Evolutionary conservation across 2,329 filamentous ascomycete species (phyloP).

Genomic region (Nigrospora sphaerica): DNA sequence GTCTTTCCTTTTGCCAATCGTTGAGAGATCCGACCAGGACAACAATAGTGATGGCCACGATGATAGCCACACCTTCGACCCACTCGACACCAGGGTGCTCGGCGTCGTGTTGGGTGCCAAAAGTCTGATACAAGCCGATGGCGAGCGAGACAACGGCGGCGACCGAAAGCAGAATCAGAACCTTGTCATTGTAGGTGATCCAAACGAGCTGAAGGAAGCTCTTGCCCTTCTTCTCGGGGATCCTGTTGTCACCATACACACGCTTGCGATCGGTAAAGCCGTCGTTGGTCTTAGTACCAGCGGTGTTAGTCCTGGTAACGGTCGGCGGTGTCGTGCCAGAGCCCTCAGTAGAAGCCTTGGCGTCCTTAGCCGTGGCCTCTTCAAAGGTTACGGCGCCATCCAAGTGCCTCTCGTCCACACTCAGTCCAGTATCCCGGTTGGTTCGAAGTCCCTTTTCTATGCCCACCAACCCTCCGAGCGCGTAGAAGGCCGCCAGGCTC

Average conservation of each 20-base stretch:
- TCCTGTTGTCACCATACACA: slow-evolving; percentile 63
- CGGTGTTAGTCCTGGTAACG: slow-evolving; percentile 10
- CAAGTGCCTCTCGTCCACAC: slow-evolving; percentile 63
- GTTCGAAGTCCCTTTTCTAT: slow-evolving; percentile 73
- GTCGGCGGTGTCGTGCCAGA: slow-evolving; percentile 12
- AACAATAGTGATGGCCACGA: slow-evolving; percentile 72
- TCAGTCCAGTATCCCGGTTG: slow-evolving; percentile 66
- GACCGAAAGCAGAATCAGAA: slow-evolving; percentile 63
- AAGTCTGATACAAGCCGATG: slow-evolving; percentile 69
- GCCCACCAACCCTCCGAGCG: slow-evolving; percentile 69
- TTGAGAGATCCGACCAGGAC: slow-evolving; percentile 71
- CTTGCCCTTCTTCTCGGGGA: slow-evolving; percentile 71
- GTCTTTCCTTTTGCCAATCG: slow-evolving; percentile 74
- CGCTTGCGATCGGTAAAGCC: slow-evolving; percentile 59
- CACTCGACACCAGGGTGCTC: slow-evolving; percentile 59
- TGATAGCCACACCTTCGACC: slow-evolving; percentile 77
- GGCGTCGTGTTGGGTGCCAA: slow-evolving; percentile 47
- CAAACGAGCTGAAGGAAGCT: slow-evolving; percentile 66
- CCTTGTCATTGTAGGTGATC: slow-evolving; percentile 81
- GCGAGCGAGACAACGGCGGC: slow-evolving; percentile 68
- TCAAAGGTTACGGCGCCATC: slow-evolving; percentile 64
- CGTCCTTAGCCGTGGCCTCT: slow-evolving; percentile 46
- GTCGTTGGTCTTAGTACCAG: slow-evolving; percentile 13
- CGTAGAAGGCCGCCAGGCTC: slow-evolving; percentile 73
- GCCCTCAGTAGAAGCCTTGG: slow-evolving; percentile 27